Conservation (phyloP, 2,329 filamentous ascomycete species). For the Fusarium cicatricum region DNA sequence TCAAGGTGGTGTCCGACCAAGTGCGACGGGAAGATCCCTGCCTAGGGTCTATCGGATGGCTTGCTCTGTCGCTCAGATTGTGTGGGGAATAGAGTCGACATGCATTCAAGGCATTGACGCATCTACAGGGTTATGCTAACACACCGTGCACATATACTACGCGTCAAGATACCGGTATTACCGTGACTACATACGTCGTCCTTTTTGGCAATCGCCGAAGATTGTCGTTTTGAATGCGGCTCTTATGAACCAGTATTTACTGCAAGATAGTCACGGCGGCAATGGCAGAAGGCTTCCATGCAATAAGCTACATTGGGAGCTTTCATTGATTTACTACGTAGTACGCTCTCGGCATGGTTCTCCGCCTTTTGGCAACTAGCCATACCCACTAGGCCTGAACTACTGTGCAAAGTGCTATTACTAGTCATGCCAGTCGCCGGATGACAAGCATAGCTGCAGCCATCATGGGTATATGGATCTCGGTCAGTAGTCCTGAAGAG, state of each 20-base stretch:
- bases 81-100: constrained; percentile 35
- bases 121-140: constrained; percentile 46
- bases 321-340: constrained; percentile 4
- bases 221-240: constrained; percentile 12
- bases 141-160: too few species aligned
- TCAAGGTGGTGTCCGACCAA: constrained; percentile 7
- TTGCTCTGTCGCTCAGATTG: constrained; percentile 32
- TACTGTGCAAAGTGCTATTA: constrained; percentile 17
- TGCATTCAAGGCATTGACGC: constrained; percentile 54
- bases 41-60: constrained; percentile 31
- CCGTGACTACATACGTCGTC: too few species aligned
- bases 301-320: not conserved
- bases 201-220: constrained; percentile 10
- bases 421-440: constrained; percentile 8
- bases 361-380: not conserved
- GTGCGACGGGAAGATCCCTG: constrained; percentile 32
- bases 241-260: constrained; percentile 4
- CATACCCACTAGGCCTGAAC: constrained; percentile 8
- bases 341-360: not conserved
- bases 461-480: constrained; percentile 13
- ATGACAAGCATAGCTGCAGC: constrained; percentile 36
- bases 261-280: not conserved
- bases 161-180: too few species aligned
- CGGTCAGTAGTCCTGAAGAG: constrained; percentile 7
- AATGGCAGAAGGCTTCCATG: not conserved